Conservation (phyloP, 164 flowering plant species). For the Liquidambar formosana region DNA sequence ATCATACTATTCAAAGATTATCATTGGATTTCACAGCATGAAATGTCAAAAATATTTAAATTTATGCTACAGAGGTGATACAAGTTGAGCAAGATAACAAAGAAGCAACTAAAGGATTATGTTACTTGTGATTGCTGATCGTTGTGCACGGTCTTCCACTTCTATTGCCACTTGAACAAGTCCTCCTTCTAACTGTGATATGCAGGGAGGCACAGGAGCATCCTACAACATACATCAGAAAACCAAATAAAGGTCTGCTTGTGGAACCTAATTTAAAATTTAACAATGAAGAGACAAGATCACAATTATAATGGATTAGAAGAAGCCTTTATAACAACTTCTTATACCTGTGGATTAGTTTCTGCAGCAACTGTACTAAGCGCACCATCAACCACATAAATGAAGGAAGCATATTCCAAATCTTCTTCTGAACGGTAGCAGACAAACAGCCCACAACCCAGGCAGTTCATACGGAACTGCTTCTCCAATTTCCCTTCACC, state of each 20-base stretch:
- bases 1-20: background rate
- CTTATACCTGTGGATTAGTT: constrained; percentile 91
- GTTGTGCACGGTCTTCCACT: constrained; percentile 97
- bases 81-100: background rate
- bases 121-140: constrained; percentile 95
- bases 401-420: constrained; percentile 66
- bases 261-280: too few relatives aligned
- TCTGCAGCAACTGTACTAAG: constrained; percentile 94
- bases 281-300: too few relatives aligned
- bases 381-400: constrained; percentile 90
- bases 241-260: too few relatives aligned
- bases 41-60: background rate
- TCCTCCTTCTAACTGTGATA: constrained; percentile 95
- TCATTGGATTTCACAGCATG: background rate
- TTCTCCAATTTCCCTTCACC: constrained; percentile 97
- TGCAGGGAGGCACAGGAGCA: constrained; percentile 99
- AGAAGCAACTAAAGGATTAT: background rate
- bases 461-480: constrained; percentile 90
- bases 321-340: background rate
- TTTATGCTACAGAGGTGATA: background rate
- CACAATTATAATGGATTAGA: background rate
- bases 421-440: constrained; percentile 93
- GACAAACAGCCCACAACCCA: constrained; percentile 89
- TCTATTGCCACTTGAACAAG: constrained; percentile 99
- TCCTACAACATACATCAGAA: constrained; percentile 48